Evolutionary conservation across 805 yeast genomes (phyloP).

Genomic region (Kuraishia hungarica): DNA sequence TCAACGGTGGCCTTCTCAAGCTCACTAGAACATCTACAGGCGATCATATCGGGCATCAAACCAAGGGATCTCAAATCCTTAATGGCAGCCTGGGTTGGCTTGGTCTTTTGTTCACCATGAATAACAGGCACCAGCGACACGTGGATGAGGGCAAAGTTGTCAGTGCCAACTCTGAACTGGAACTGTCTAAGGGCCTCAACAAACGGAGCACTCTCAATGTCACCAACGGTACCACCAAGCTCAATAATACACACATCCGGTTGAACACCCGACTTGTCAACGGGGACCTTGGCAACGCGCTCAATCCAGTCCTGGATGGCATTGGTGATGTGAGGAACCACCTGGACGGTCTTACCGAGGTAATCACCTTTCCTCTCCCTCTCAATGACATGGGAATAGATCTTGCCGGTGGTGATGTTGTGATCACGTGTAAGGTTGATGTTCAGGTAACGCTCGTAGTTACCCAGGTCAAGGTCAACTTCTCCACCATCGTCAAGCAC

Average conservation of each 20-base stretch:
- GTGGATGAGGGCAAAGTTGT: conserved; percentile 91
- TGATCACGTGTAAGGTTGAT: conserved; percentile 90
- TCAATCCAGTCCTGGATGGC: conserved; percentile 99
- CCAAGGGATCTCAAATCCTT: conserved; percentile 95
- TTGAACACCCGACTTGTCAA: conserved; percentile 75
- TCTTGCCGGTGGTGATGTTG: conserved; percentile 97
- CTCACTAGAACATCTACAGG: conserved; percentile 88
- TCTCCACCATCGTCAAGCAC: conserved; percentile 98
- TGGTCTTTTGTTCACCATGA: conserved; percentile 98
- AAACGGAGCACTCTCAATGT: conserved; percentile 96
- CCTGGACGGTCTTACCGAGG: conserved; percentile 98
- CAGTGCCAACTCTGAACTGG: conserved; percentile 93
- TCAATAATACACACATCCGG: conserved; percentile 97
- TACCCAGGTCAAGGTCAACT: conserved; percentile 95
- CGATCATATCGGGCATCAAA: conserved; percentile 92
- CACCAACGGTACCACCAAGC: conserved; percentile 99
- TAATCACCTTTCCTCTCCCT: conserved; percentile 95
- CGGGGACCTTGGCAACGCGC: conserved; percentile 84
- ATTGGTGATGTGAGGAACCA: conserved; percentile 95
- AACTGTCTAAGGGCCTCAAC: conserved; percentile 98
- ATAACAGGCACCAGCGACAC: conserved; percentile 97
- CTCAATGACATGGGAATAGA: conserved; percentile 89
- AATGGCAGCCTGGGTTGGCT: conserved; percentile 99
- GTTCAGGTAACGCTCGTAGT: conserved; percentile 93
- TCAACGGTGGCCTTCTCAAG: conserved; percentile 81